Evolutionary conservation across 2,329 filamentous ascomycete genomes (phyloP), one percentile per base, ranked within the genome.

Genomic region (Microcyclospora tardicrescens): DNA sequence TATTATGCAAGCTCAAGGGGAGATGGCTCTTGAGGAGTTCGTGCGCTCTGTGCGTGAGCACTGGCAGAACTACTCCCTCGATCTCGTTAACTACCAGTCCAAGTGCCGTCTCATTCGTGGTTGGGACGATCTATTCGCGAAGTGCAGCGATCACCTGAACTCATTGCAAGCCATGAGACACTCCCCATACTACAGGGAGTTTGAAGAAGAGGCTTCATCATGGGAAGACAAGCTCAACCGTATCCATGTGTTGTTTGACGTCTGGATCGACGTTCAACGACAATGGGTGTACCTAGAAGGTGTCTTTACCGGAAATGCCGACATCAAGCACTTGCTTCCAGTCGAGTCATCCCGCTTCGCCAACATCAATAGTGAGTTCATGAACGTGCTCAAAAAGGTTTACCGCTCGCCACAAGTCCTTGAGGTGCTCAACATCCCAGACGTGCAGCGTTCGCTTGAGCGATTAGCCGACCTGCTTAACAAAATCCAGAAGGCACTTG

Each of bases 241-340:
- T 34, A 86, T 98, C 2, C 91, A 98, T 58, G 85, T 98, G 12
- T 73, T 98, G 9, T 98, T 99, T 55, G 91, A 99, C 60, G 87
- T 98, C 12, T 99, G 93, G 93, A 98, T 98, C 52, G 93, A 98
- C 63, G 93, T 99, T n/a, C 91, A 99, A 61, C 81, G 93, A 44
- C 91, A 98, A 65, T 99, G 91, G 91, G 91, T 98, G 6, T 99
- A 99, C 60, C 75, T 99, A 5, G 93, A 99, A 64, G 91, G 91
- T 49, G 91, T 99, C 28, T 99, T 99, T 59, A 95, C 89, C 1
- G 91, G 91, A 42, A 99, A 98, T 57, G 89, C 85, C 30, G 91
- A 99, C 56, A 98, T 99, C 69, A 98, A 96, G 64, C 89, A 96
- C 60, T 70, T 99, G 37, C 74, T 99, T 15, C 93, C 93, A 4